A percentile compares a stretch with the other conserved stretches of the same genome.
Conservation (phyloP, 2,329 filamentous ascomycete species). For the Xylariaceae sp. region DNA sequence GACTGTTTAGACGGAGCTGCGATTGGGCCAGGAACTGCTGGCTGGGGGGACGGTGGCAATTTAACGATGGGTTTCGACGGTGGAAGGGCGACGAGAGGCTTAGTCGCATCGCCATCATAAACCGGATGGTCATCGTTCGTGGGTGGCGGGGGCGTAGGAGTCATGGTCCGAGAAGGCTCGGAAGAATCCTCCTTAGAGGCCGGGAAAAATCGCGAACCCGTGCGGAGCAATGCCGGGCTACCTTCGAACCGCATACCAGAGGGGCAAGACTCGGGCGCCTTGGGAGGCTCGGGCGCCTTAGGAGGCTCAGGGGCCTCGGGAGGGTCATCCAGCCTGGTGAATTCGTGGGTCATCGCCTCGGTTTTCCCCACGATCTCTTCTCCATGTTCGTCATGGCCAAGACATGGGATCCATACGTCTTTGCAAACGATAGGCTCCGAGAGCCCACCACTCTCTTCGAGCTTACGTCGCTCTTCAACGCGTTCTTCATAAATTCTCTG, state of each 20-base stretch:
- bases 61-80: constrained; percentile 70
- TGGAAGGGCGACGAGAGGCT: constrained; percentile 66
- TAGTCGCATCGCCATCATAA: constrained; percentile 60
- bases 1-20: constrained; percentile 35
- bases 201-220: constrained; percentile 60
- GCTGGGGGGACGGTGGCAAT: constrained; percentile 63
- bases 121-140: constrained; percentile 66
- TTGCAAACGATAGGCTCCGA: too few species aligned
- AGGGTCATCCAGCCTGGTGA: too few species aligned
- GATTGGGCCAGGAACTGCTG: constrained; percentile 35
- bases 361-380: too few species aligned
- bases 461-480: too few species aligned
- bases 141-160: constrained; percentile 67
- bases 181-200: constrained; percentile 37
- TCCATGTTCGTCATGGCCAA: too few species aligned
- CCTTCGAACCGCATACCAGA: constrained; percentile 35
- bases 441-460: too few species aligned
- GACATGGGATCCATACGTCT: too few species aligned
- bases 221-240: constrained; percentile 21
- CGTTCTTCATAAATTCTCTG: constrained; percentile 24
- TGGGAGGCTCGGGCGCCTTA: too few species aligned
- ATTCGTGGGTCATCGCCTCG: too few species aligned
- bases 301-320: too few species aligned
- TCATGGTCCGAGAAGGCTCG: constrained; percentile 42
- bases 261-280: constrained; percentile 8